A percentile compares a stretch with the other conserved stretches of the same genome.
These are phyloP conservation scores for Musa acuminata DNA, from an alignment of 176 grass and related monocot species.

Conservation along the genomic window DNA sequence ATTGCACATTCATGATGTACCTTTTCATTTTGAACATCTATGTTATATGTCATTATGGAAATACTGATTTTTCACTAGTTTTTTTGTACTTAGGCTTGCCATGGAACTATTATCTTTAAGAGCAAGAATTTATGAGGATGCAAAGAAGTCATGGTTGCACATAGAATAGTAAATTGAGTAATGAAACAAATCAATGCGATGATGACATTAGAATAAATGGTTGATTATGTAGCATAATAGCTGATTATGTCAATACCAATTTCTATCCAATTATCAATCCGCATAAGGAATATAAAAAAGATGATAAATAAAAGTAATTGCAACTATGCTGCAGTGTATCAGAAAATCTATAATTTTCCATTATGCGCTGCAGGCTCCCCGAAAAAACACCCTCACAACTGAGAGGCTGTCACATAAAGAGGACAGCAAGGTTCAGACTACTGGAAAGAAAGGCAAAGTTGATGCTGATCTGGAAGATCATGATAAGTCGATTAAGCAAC, in stretches of 20 bases:
- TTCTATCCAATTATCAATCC: background rate
- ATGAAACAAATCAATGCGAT: background rate
- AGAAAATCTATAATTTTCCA: background rate
- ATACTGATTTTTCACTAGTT: background rate
- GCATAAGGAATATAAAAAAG: background rate
- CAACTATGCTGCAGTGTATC: background rate
- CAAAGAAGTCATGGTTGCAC: background rate
- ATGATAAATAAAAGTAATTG: background rate
- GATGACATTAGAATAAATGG: background rate
- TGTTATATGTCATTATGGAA: background rate
- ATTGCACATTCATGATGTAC: no score
- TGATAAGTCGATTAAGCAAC: conserved; percentile 1
- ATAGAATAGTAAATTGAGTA: background rate
- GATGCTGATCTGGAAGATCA: background rate
- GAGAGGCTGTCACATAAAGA: background rate
- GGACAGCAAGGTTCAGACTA: background rate
- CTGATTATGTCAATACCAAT: background rate
- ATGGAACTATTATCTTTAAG: no score
- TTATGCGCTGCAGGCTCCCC: background rate
- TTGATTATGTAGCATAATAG: background rate
- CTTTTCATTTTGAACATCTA: background rate
- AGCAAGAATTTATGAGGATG: background rate
- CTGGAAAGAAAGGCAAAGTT: background rate
- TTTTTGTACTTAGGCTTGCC: background rate
- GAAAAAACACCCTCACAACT: background rate